Conservation (phyloP, 2,329 filamentous ascomycete genomes). For the Delphinella strobiligena region DNA sequence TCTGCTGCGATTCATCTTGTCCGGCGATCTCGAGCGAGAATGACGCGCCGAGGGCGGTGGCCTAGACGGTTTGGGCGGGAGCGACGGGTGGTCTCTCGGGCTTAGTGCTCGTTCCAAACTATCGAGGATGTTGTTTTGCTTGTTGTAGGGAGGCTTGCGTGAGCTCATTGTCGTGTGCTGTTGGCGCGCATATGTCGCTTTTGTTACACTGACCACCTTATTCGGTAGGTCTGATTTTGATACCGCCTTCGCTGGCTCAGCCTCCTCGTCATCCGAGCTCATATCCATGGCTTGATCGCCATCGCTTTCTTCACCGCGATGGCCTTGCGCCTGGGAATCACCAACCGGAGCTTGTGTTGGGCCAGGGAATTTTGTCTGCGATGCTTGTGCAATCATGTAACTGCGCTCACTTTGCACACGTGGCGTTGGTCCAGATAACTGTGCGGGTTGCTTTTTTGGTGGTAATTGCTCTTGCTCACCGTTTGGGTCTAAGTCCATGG, state of each 20-base stretch:
- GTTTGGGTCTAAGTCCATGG: no score
- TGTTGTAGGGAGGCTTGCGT: constrained; percentile 1
- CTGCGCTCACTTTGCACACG: no score
- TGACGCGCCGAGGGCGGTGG: constrained; percentile 8
- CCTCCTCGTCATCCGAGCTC: constrained; percentile 8
- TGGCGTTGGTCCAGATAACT: no score
- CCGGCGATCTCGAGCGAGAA: constrained; percentile 15
- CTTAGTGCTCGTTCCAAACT: constrained; percentile 21
- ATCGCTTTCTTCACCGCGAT: constrained; percentile 1
- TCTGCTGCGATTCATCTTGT: constrained; percentile 4
- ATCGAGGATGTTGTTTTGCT: constrained; percentile 12
- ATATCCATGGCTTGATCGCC: constrained; percentile 12
- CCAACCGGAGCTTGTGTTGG: no score
- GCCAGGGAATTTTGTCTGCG: no score
- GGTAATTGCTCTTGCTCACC: no score
- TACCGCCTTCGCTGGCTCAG: no score
- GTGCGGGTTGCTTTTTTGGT: no score
- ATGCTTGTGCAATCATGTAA: no score
- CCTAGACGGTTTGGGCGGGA: constrained; percentile 8
- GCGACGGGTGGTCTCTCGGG: constrained; percentile 3
- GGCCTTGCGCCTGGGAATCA: no score
- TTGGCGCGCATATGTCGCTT: neutral
- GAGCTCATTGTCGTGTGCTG: neutral
- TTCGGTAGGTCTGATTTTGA: no score
- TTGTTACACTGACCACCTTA: no score